Base-by-base conservation (phyloP, 1,284 basidiomycete species). In the Irpex rosettiformis region DNA sequence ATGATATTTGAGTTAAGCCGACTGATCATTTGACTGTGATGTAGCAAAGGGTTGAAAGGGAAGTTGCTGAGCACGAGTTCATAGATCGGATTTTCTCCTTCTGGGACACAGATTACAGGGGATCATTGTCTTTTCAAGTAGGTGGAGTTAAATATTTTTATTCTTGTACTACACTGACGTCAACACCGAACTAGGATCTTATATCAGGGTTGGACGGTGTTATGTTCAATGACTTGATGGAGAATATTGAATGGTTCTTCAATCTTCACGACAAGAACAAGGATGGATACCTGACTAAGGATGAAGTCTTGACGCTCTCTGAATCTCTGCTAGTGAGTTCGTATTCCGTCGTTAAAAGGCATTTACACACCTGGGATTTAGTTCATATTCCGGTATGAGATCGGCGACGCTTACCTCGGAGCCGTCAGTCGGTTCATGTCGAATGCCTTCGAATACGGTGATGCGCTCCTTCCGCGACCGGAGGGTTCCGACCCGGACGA, bases 191-290 rank as follows among this genome's bases (percentile, higher is more conserved):
- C 6, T 70, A 98, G 89, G 95, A 99, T 71, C 79, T 99, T 27
- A 89, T 99, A 5, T 83, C 81, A 40, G 97, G 96, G 1, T 77
- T 99, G 48, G 89, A 97, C 67, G 88, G 88, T 11, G 91, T 98
- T 58, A 93, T 98, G 86, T 93, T 94, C 73, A 96, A 94, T 63
- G 97, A 97, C 70, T 78, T 99, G 61, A 97, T 98, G 94, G 93
- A 95, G 61, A 96, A 93, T 67, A 98, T 98, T 66, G 93, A 97
- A 72, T 98, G 96, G 95, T 96, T 99, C 77, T 98, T 99, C 75
- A 91, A 92, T 64, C 73, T 99, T 54, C 94, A 98, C 66, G 95
- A 98, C 76, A 96, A 96, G 74, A 91, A 98, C 72, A 94, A 93
- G 64, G 95, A 98, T 68, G 94, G 94, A 0, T 95, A 81, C 69